Evolutionary conservation across 495 filamentous ascomycete species (phyloP).

Genomic region (Parathielavia hyrcaniae): DNA sequence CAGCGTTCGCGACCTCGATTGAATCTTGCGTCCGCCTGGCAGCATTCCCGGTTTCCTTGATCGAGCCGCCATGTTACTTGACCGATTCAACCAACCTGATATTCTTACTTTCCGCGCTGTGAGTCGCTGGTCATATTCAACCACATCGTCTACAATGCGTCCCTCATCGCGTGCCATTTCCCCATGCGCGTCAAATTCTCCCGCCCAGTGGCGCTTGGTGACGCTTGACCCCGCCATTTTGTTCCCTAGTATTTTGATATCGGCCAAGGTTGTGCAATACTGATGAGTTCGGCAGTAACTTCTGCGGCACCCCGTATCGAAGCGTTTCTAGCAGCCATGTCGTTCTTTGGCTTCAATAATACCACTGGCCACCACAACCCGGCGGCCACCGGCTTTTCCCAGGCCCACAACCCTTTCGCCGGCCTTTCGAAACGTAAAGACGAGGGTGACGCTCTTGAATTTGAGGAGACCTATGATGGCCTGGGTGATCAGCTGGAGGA

Average conservation of each 20-base stretch:
- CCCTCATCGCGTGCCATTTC: background rate
- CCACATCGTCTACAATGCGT: background rate
- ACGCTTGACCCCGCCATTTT: background rate
- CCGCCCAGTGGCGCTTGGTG: background rate
- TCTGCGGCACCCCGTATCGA: background rate
- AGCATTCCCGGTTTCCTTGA: slow-evolving; percentile 9
- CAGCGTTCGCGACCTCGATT: background rate
- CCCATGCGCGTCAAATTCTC: too few species aligned
- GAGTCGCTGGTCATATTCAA: slow-evolving; percentile 4
- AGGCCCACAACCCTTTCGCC: slow-evolving; percentile 83
- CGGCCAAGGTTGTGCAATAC: background rate
- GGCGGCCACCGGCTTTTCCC: slow-evolving; percentile 65
- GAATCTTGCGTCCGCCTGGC: background rate
- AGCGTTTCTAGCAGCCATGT: slow-evolving; percentile 25
- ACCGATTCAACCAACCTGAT: slow-evolving; percentile 13
- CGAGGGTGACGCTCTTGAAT: slow-evolving; percentile 79
- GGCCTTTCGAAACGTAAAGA: slow-evolving; percentile 63
- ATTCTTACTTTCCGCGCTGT: slow-evolving; percentile 25
- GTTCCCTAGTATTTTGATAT: too few species aligned
- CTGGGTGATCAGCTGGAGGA: slow-evolving; percentile 88
- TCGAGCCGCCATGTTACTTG: slow-evolving; percentile 30
- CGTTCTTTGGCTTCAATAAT: slow-evolving; percentile 77
- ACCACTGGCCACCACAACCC: slow-evolving; percentile 51
- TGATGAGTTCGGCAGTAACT: slow-evolving; percentile 19
- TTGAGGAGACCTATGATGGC: slow-evolving; percentile 97